These are phyloP conservation scores for Beauveria pseudobassiana DNA, from an alignment of 2,329 filamentous ascomycete species.

Conservation along the genomic window DNA sequence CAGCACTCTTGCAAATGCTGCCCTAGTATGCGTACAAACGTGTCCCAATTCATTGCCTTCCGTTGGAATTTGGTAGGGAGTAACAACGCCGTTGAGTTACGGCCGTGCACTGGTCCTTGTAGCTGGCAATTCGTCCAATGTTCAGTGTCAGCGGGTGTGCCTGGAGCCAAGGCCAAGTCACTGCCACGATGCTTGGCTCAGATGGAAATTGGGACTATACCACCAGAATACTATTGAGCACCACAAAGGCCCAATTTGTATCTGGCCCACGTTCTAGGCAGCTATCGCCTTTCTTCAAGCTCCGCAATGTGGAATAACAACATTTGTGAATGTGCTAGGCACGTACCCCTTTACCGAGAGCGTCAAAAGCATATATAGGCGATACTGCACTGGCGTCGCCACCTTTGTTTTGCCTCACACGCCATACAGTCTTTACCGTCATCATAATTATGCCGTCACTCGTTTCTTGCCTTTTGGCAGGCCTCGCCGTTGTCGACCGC, in stretches of 20 bases:
- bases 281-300: not conserved
- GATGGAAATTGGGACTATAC: not conserved
- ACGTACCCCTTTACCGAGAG: not conserved
- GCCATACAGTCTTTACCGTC: not conserved
- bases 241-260: not conserved
- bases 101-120: not conserved
- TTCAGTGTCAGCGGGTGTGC: not conserved
- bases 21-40: not conserved
- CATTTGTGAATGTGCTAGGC: not conserved
- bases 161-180: not conserved
- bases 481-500: constrained; percentile 9
- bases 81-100: not conserved
- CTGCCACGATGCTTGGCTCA: not conserved
- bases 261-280: not conserved
- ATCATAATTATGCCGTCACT: not conserved
- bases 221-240: not conserved
- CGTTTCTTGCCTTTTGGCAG: not conserved
- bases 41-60: not conserved
- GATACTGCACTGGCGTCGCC: not conserved
- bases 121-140: not conserved
- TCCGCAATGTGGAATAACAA: not conserved
- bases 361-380: not conserved
- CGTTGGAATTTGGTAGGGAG: not conserved
- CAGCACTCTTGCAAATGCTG: not conserved
- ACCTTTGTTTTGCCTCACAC: no score